These are phyloP conservation scores for Flaveria trinervia DNA, from an alignment of 129 eudicot genomes.

Conservation along the genomic window DNA sequence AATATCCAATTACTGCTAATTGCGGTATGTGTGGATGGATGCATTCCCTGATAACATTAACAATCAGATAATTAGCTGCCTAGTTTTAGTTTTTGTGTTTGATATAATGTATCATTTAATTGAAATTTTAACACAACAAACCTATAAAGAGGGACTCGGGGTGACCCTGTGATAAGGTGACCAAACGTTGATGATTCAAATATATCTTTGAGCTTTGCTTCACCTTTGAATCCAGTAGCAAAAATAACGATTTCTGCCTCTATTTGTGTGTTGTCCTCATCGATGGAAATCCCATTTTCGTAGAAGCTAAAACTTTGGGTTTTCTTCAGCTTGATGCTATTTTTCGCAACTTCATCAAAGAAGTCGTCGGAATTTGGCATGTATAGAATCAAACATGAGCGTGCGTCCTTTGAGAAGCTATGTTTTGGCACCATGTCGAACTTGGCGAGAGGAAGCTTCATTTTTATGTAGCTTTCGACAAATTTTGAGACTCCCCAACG, in stretches of 20 bases:
- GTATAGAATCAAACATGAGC: conserved; percentile 31
- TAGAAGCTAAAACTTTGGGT: conserved; percentile 39
- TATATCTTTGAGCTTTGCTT: conserved; percentile 50
- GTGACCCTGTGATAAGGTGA: conserved; percentile 43
- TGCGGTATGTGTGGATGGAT: conserved; percentile 69
- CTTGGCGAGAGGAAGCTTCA: conserved; percentile 46
- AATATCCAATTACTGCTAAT: conserved; percentile 64
- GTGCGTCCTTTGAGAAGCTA: conserved; percentile 42
- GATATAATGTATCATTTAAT: neutral
- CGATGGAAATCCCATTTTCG: conserved; percentile 53
- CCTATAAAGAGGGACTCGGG: conserved; percentile 34
- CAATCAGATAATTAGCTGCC: neutral
- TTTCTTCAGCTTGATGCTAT: conserved; percentile 53
- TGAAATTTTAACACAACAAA: neutral
- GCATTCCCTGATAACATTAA: conserved; percentile 36
- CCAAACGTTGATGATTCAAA: conserved; percentile 44
- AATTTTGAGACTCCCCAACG: conserved; percentile 61
- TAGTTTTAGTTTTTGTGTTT: neutral
- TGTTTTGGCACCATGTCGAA: conserved; percentile 55
- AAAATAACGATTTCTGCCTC: conserved; percentile 56
- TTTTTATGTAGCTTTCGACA: conserved; percentile 49
- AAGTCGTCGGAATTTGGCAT: conserved; percentile 40
- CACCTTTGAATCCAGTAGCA: conserved; percentile 69
- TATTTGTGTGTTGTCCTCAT: conserved; percentile 35
- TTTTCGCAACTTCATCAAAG: conserved; percentile 45